phyloP scores from a whole-genome alignment of 2,329 filamentous ascomycete species.

The Epichloe brachyelytri region DNA sequence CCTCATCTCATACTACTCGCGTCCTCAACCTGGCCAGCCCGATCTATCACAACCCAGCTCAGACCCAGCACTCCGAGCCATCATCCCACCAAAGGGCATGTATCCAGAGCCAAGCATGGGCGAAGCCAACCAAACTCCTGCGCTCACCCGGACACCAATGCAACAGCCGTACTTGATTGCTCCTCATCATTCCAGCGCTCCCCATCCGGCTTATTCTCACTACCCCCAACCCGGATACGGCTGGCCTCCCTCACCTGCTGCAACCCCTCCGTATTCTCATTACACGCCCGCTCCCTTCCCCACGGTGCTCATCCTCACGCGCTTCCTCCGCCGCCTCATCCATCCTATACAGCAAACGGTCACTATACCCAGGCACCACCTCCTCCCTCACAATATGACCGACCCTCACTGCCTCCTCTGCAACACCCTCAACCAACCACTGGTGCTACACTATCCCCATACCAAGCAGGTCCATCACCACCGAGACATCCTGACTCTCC shows the following conservation, averaged over 20 bases:
- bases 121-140: conserved; percentile 67
- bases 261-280: conserved; percentile 40
- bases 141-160: conserved; percentile 65
- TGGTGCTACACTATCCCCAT: conserved; percentile 13
- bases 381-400: conserved; percentile 16
- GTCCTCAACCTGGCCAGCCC: conserved; percentile 58
- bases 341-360: conserved; percentile 17
- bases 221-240: conserved; percentile 32
- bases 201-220: conserved; percentile 23
- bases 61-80: conserved; percentile 67
- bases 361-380: conserved; percentile 11
- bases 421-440: conserved; percentile 16
- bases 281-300: conserved; percentile 26
- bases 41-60: conserved; percentile 70
- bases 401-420: conserved; percentile 24
- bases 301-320: conserved; percentile 14
- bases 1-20: conserved; percentile 91
- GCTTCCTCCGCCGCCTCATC: conserved; percentile 14
- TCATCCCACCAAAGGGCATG: conserved; percentile 83
- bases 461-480: conserved; percentile 23
- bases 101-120: conserved; percentile 93
- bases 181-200: conserved; percentile 19
- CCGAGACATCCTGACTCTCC: conserved; percentile 27
- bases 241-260: conserved; percentile 44
- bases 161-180: conserved; percentile 28